Conservation (phyloP, 176 grass and related monocot species). For the Oryza meyeriana region DNA sequence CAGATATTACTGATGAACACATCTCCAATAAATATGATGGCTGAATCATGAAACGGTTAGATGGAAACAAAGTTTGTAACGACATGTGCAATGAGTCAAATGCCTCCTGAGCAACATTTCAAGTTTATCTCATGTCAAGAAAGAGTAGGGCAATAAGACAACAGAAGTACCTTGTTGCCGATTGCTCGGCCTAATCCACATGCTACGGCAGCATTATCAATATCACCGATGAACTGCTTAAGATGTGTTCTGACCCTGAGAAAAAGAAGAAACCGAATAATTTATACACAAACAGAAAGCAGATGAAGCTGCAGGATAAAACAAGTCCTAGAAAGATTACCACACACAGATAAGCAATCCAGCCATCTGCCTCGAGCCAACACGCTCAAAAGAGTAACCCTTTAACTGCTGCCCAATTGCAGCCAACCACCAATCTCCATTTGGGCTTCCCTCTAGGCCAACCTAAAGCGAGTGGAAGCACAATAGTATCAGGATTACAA, state of each 20-base stretch:
- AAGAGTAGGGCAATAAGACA: not conserved
- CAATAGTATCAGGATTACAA: constrained; percentile 18
- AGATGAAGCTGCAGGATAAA: not conserved
- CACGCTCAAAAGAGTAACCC: constrained; percentile 54
- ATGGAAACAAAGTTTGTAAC: not conserved
- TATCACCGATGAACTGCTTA: constrained; percentile 69
- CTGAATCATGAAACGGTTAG: not conserved
- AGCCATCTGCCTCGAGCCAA: constrained; percentile 85
- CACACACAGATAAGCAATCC: constrained; percentile 86
- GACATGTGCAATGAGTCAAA: not conserved
- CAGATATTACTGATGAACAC: not conserved
- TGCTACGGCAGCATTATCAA: constrained; percentile 79
- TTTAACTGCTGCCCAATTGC: constrained; percentile 67
- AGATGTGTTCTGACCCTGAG: constrained; percentile 74
- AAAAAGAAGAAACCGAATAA: constrained; percentile 32
- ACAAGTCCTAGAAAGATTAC: constrained; percentile 41
- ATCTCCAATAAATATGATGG: not conserved
- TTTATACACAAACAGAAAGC: constrained; percentile 17
- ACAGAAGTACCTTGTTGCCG: constrained; percentile 71
- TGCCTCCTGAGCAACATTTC: not conserved
- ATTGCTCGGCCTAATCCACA: constrained; percentile 89
- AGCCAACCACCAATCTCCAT: constrained; percentile 95
- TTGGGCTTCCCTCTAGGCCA: constrained; percentile 86
- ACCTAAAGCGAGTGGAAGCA: constrained; percentile 51
- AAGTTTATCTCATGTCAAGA: not conserved